Evolutionary conservation across 164 flowering plant genomes (phyloP), one percentile per base, ranked within the genome.

Genomic region (Cinnamomum micranthum): DNA sequence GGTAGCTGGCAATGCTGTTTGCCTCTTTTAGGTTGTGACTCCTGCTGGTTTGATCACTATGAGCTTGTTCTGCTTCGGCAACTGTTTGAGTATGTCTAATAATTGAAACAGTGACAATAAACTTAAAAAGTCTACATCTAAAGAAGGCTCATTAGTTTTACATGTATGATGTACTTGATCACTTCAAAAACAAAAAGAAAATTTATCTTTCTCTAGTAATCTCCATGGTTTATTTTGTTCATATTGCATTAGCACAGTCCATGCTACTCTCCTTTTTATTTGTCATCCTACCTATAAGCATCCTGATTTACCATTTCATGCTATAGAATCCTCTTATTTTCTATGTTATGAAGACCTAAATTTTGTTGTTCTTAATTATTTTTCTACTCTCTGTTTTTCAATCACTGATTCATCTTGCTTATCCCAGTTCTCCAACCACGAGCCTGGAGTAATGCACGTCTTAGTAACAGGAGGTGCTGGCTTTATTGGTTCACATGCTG

Each of bases 391-490:
- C 15, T 64, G 25, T 64, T 23, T 64, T 22, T 64, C 17, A 11
- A 24, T 12, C 67, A 22, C 31, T 28, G n/a, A 27, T 35, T 19
- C 31, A 73, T 58, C 20, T 66, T 74, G 73, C 15, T 28, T 17
- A 55, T 68, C 47, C 50, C 84, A 95, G 99, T 95, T 95, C 79
- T 87, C 95, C 28, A 77, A 50, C 58, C 92, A 70, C 75, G 97
- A 95, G 81, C 77, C 70, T 69, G 99, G 97, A 52, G 91, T 95
- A 6, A 85, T 85, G 10, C 99, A 95, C 84, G 97, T 93, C 73
- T 79, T 95, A 81, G 99, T 95, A 52, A 92, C 99, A 1, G 99
- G 99, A 71, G 98, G 98, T 74, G 99, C 98, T 78, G 99, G 99
- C 47, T 95, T 85, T 77, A 93, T 95, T 77, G 99, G 99, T 73